phyloP scores from a whole-genome alignment of 768 basidiomycete genomes.

The Lentinula boryana region DNA sequence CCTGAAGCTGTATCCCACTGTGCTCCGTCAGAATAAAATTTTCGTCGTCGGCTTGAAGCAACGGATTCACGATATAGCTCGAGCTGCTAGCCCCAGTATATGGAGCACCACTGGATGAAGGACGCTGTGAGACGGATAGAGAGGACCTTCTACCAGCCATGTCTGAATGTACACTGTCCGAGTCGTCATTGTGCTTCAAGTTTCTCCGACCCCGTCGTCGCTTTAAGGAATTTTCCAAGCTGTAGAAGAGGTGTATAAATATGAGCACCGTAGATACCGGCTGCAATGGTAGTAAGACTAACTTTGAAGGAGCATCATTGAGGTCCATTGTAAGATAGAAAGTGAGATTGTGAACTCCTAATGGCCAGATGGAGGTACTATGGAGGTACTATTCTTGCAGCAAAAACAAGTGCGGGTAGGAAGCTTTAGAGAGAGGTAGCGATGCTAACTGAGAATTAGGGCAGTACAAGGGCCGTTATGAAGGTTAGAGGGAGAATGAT shows the following conservation, averaged over 20 bases:
- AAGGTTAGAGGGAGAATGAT: background rate
- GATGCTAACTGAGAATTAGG: background rate
- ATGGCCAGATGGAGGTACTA: background rate
- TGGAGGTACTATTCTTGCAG: background rate
- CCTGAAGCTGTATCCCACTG: background rate
- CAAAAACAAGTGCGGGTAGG: no score
- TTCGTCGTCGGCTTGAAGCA: background rate
- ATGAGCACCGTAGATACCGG: background rate
- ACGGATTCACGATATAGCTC: background rate
- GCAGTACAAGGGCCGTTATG: background rate
- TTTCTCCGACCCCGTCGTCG: constrained; percentile 7
- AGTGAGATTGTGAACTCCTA: background rate
- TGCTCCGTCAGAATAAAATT: background rate
- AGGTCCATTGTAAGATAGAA: background rate
- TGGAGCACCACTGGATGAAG: constrained; percentile 1
- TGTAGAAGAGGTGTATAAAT: background rate
- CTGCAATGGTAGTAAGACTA: background rate
- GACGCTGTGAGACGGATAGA: constrained; percentile 1
- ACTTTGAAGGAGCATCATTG: background rate
- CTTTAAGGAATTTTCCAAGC: constrained; percentile 2
- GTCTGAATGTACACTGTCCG: background rate
- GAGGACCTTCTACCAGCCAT: background rate
- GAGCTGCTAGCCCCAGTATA: constrained; percentile 3
- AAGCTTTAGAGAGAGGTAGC: background rate
- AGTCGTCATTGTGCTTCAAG: constrained; percentile 6